These are phyloP conservation scores for Cenchrus americanus DNA, from an alignment of 176 grass and related monocot species.

Conservation along the genomic window DNA sequence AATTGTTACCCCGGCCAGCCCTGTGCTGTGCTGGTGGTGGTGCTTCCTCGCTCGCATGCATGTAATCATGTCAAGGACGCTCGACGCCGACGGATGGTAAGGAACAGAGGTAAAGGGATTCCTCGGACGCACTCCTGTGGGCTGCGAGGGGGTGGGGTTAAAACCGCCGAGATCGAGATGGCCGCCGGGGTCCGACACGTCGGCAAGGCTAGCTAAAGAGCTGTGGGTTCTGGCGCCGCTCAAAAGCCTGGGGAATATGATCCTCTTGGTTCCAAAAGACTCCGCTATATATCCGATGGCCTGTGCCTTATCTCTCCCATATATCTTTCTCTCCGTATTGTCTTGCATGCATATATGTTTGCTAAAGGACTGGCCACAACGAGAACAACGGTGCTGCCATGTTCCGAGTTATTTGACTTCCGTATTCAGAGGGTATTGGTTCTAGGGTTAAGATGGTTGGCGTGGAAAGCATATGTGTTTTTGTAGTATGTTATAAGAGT, in stretches of 20 bases:
- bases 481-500: neutral
- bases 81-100: too few species aligned
- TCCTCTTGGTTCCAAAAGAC: conserved; percentile 38
- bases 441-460: neutral
- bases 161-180: conserved; percentile 9
- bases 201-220: conserved; percentile 21
- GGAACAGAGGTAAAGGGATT: conserved; percentile 34
- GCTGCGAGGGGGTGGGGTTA: conserved; percentile 21
- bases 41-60: conserved; percentile 3
- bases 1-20: conserved; percentile 4
- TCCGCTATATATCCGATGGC: neutral
- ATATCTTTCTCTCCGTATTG: conserved; percentile 34
- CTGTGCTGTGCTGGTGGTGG: neutral
- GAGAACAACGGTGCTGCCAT: neutral
- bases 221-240: neutral
- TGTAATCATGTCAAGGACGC: conserved; percentile 26
- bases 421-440: too few species aligned
- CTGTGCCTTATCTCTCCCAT: neutral
- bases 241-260: conserved; percentile 30
- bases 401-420: neutral
- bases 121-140: neutral
- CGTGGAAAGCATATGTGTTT: too few species aligned
- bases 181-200: conserved; percentile 31
- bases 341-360: conserved; percentile 18
- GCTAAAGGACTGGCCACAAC: neutral